A percentile compares a stretch with the other conserved stretches of the same genome.
These are phyloP conservation scores for Aspergillus bridgeri DNA, from an alignment of 495 filamentous ascomycete species.

Conservation along the genomic window DNA sequence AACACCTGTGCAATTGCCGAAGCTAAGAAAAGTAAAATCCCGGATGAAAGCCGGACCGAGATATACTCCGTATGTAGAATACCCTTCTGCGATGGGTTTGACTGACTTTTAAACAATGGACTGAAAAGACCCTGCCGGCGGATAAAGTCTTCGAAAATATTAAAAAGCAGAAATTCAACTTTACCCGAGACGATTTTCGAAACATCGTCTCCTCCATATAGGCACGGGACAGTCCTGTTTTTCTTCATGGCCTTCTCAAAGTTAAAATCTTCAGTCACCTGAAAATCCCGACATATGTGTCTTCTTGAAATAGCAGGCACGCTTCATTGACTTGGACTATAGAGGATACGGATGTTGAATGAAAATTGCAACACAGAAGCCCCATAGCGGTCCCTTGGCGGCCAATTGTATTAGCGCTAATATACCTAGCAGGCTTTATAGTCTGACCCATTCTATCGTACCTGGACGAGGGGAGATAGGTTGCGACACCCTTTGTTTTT, in stretches of 20 bases:
- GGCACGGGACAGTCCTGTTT: slow-evolving; percentile 11
- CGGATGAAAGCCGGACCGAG: neutral
- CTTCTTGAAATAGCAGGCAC: too few species aligned
- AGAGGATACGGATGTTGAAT: too few species aligned
- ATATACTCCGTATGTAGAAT: slow-evolving; percentile 7
- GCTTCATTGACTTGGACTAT: too few species aligned
- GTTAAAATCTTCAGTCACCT: too few species aligned
- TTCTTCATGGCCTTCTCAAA: slow-evolving; percentile 18
- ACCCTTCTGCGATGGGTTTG: slow-evolving; percentile 2
- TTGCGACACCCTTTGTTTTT: too few species aligned
- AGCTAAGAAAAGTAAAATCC: slow-evolving; percentile 8
- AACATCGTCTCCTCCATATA: slow-evolving; percentile 18
- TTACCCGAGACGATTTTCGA: slow-evolving; percentile 20
- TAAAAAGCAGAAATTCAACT: slow-evolving; percentile 16
- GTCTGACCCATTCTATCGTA: too few species aligned
- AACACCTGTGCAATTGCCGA: slow-evolving; percentile 2
- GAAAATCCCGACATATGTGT: too few species aligned
- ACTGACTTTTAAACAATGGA: slow-evolving; percentile 3
- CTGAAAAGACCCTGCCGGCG: slow-evolving; percentile 8
- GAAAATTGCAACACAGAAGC: too few species aligned
- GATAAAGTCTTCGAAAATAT: slow-evolving; percentile 16
- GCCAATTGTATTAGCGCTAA: too few species aligned
- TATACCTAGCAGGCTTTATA: too few species aligned
- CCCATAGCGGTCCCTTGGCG: too few species aligned
- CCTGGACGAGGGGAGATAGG: too few species aligned